Base-by-base conservation (phyloP, 2,329 filamentous ascomycete species). In the Elsinoe fawcettii region DNA sequence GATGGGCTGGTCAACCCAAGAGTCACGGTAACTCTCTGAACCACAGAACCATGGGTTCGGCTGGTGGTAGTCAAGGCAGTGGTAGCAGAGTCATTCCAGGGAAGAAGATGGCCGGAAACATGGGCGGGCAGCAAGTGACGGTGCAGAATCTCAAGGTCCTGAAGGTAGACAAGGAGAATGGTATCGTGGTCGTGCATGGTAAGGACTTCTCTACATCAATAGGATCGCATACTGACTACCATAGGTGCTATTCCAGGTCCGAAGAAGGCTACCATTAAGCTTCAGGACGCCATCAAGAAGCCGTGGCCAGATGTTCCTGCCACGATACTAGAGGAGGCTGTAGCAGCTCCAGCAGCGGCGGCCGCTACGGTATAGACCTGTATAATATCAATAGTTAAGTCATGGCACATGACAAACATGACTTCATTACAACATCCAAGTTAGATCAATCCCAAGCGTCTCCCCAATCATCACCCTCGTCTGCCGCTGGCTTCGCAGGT, bases 101-200 rank as follows among this genome's bases (percentile, higher is more conserved):
- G 60, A 99, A 99, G 83, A 93, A 90, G 76, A 99, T 99, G 93
- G 84, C 93, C 2, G 93, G 93, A 57, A 84, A 89, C 59, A 97
- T 99, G 93, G 93, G 93, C 62, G 88, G 87, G 63, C 82, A 95
- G 72, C 84, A 83, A 64, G 87, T 90, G 57, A 99, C 93, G 49
- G 80, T 93, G 58, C 91, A 96, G 79, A 96, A 95, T 73, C 76
- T 97, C 65, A 88, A 86, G 74, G 84, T 99, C 55, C 75, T 99
- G 70, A 86, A 90, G 77, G 86, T 96, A 32, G 90, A 97, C 74
- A 81, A 85, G 65, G 86, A 88, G 71, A 86, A 91, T 67, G 93
- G 93, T 18, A 83, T 96, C 65, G 83, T 99, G 59, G 83, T 96
- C 55, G 85, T 99, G 62, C 89, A 87, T 73, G 93, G 92, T 80